Conservation (phyloP, 768 basidiomycete genomes). For the Leccinellum rugosiceps region DNA sequence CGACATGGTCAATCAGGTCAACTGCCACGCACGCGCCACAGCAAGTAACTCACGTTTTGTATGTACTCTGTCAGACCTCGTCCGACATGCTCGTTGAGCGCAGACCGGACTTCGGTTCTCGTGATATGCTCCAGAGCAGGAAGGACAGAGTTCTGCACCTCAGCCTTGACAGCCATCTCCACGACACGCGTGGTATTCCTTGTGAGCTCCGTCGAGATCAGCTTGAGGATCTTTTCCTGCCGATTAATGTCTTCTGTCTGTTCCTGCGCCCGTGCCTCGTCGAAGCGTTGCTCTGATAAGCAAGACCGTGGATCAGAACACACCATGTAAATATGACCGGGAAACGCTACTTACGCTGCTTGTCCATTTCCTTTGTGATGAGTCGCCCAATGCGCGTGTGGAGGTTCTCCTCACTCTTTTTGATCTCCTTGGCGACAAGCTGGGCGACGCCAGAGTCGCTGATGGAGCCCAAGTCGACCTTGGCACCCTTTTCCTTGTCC, state of each 20-base stretch:
- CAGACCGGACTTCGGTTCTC: conserved; percentile 73
- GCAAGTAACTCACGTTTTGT: conserved; percentile 51
- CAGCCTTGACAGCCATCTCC: conserved; percentile 82
- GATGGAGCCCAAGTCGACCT: conserved; percentile 29
- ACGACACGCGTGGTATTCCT: conserved; percentile 87
- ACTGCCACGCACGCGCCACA: neutral
- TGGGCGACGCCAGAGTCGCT: conserved; percentile 57
- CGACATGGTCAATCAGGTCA: conserved; percentile 7
- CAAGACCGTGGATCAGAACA: conserved; percentile 1
- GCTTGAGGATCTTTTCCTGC: conserved; percentile 85
- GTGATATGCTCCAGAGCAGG: conserved; percentile 82
- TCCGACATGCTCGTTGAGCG: conserved; percentile 75
- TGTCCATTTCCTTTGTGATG: conserved; percentile 85
- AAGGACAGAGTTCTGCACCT: conserved; percentile 80
- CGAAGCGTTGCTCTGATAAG: conserved; percentile 71
- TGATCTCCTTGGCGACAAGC: conserved; percentile 71
- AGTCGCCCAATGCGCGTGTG: conserved; percentile 74
- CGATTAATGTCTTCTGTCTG: conserved; percentile 79
- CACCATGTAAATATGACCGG: neutral
- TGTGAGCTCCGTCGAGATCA: conserved; percentile 83
- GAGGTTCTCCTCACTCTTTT: conserved; percentile 77
- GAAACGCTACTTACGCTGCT: conserved; percentile 62
- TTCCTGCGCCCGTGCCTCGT: conserved; percentile 74
- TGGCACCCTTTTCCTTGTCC: conserved; percentile 34
- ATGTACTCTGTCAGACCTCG: conserved; percentile 69